Evolutionary conservation across 169 alveolate genomes (phyloP).

Genomic region (Eimeria brunetti): DNA sequence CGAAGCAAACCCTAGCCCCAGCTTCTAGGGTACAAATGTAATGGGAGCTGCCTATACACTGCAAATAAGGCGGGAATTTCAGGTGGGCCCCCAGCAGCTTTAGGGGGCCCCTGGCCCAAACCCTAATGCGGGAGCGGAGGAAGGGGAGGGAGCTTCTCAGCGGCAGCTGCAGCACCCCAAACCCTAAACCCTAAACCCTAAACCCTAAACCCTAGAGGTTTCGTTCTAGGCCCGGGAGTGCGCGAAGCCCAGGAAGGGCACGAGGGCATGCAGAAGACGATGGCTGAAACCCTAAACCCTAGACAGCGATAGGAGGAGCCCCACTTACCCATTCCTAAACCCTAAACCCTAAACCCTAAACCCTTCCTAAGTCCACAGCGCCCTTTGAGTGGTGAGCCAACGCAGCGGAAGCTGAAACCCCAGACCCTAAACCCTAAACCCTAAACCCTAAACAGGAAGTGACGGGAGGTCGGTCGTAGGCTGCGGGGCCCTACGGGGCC

Average conservation of each 20-base stretch:
- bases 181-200: background rate
- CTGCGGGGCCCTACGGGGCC: no score
- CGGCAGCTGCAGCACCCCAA: conserved; percentile 81
- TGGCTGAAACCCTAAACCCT: no score
- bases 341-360: no score
- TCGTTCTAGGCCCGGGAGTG: background rate
- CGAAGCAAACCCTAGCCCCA: conserved; percentile 87
- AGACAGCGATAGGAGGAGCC: no score
- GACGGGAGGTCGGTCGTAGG: background rate
- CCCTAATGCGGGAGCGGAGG: conserved; percentile 85
- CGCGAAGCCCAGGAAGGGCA: no score
- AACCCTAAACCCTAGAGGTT: background rate
- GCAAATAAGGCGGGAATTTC: conserved; percentile 88
- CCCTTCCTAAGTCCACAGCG: no score
- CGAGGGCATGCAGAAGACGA: no score
- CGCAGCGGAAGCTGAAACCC: no score
- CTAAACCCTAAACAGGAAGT: background rate
- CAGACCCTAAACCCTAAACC: no score
- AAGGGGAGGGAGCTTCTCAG: conserved; percentile 83
- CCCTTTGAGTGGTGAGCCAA: no score
- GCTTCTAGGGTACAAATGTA: conserved; percentile 87
- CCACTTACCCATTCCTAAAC: no score
- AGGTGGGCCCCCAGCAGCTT: conserved; percentile 88
- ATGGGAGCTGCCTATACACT: conserved; percentile 85
- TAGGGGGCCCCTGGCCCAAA: conserved; percentile 87